These are phyloP conservation scores for Rhamnella rubrinervis DNA, from an alignment of 331 rosid species.

Conservation along the genomic window DNA sequence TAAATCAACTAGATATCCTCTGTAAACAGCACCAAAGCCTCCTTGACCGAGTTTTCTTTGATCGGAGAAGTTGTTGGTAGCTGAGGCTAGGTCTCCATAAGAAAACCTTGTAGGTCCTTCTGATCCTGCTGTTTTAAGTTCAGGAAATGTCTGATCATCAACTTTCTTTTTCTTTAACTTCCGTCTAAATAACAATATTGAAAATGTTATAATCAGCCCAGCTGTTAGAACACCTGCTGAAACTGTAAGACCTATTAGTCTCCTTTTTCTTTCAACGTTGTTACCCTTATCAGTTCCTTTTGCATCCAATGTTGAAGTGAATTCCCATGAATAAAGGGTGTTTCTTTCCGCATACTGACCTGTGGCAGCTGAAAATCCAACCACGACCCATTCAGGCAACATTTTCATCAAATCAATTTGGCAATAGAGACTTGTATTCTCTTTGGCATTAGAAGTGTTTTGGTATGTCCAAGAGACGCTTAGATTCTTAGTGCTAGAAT, in stretches of 20 bases:
- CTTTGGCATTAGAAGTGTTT: background rate
- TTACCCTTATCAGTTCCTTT: background rate
- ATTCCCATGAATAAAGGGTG: constrained; percentile 5
- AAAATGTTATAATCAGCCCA: background rate
- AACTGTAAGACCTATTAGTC: background rate
- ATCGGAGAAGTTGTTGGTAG: background rate
- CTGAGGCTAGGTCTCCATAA: background rate
- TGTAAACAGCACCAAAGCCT: constrained; percentile 2
- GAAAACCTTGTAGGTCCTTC: constrained; percentile 1
- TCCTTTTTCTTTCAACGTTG: background rate
- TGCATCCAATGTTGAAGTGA: constrained; percentile 1
- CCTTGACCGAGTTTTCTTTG: background rate
- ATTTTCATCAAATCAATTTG: background rate
- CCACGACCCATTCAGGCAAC: constrained; percentile 9
- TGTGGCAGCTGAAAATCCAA: constrained; percentile 1
- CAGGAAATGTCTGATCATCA: background rate
- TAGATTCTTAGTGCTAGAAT: background rate
- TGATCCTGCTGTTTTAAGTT: background rate
- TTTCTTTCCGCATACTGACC: background rate
- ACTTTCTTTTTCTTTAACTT: background rate
- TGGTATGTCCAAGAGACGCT: background rate
- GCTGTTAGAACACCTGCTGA: background rate
- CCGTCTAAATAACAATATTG: background rate
- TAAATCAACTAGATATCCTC: background rate
- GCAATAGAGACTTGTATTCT: background rate